Base-by-base conservation (phyloP, 768 basidiomycete genomes). In the Lyophyllum decastes region DNA sequence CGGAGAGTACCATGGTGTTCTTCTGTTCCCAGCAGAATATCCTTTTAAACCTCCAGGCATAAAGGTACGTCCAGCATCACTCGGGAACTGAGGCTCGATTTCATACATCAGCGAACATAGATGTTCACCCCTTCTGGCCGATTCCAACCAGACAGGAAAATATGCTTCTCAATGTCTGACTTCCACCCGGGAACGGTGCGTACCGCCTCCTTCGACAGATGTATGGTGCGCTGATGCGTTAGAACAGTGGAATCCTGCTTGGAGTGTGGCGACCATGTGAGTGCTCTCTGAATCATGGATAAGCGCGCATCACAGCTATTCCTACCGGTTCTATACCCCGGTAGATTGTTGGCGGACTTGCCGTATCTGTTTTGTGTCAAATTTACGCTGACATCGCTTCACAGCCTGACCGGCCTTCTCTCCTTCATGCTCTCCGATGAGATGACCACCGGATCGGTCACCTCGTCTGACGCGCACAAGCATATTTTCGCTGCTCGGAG, bases 121-220 rank as follows among this genome's bases (percentile, higher is more conserved):
- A 93, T 95, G 92, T 83, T 87, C 64, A 95, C 94, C 14, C 94
- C 94, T 0, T 92, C 91, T 5, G 94, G 94, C 19, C 86, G 94
- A 58, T 95, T 95, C 74, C 85, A 90, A 63, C 91, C 92, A 21
- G 92, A 94, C 79, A 88, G 86, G 76, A 97, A 95, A 82, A 97
- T 98, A 54, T 98, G 95, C 70, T 96, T 97, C 76, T 96, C 94
- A 22, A 97, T 98, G 94, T 94, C 93, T 3, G 93, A 95, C 72
- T 95, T 94, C 68, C 94, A 95, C 67, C 92, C 94, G 0, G 92
- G 92, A 60, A 83, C 90, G 12, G 92, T 93, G 64, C 70, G 90
- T 82, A 4, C 10, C 34, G n/a, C n/a, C 34, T 35, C n/a, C 35
- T 61, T 44, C 44, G 19, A 25, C n/a, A 34, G 24, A 2, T 4